Conservation (phyloP, 2,329 filamentous ascomycete species). For the Colletotrichum tropicale region DNA sequence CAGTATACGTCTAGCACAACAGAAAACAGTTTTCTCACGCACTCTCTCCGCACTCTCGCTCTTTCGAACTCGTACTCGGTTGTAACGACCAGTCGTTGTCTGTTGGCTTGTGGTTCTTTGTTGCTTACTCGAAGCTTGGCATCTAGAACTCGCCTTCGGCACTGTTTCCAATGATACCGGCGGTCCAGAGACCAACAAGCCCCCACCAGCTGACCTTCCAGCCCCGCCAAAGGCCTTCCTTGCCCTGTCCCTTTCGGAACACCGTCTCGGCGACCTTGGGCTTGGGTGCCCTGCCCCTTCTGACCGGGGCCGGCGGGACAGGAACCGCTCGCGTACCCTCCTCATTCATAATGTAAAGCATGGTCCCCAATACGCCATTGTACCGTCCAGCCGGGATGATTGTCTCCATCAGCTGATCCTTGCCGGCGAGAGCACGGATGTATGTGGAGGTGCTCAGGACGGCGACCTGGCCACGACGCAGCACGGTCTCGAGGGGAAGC, state of each 20-base stretch:
- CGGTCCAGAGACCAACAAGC: conserved; percentile 75
- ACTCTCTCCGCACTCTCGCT: neutral
- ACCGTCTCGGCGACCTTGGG: conserved; percentile 44
- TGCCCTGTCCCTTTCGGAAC: conserved; percentile 67
- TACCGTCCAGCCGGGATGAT: conserved; percentile 84
- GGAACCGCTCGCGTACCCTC: conserved; percentile 70
- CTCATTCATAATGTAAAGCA: conserved; percentile 84
- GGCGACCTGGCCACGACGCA: conserved; percentile 85
- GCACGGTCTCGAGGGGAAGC: conserved; percentile 88
- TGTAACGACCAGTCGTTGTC: neutral
- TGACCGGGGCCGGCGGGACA: conserved; percentile 31
- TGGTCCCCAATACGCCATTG: conserved; percentile 85
- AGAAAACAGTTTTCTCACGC: neutral
- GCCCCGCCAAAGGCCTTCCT: conserved; percentile 72
- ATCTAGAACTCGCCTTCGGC: conserved; percentile 64
- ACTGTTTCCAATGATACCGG: conserved; percentile 65
- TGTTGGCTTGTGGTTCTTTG: neutral
- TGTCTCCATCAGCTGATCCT: conserved; percentile 62
- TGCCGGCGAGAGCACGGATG: conserved; percentile 49
- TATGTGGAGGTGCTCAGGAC: conserved; percentile 65
- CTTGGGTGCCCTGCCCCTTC: conserved; percentile 33
- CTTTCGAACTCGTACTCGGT: neutral
- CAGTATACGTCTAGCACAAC: conserved; percentile 15
- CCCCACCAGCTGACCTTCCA: conserved; percentile 84
- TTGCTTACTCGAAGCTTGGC: neutral